Base-by-base conservation (phyloP, 1,284 basidiomycete species). In the Microbotryum intermedium region DNA sequence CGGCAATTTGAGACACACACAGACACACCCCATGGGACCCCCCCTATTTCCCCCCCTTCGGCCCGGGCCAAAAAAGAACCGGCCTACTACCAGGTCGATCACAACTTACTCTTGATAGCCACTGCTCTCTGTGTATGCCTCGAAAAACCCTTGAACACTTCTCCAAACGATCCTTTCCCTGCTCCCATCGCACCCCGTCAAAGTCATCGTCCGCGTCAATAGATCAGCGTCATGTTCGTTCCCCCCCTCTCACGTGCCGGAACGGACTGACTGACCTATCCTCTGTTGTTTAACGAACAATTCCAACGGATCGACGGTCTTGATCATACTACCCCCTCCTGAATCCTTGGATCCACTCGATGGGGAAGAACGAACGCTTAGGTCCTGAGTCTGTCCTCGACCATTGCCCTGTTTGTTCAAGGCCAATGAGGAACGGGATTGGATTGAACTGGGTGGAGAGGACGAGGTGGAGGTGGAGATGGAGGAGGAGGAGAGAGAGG, bases 121-220 rank as follows among this genome's bases (percentile, higher is more conserved):
- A 95, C 92, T 1, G 91, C 91, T 76, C 87, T 86, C 73, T 90
- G 86, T 30, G 90, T 93, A 59, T 89, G 83, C 74, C 90, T 90
- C 77, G 95, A 90, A 71, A 88, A 94, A 61, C 91, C 92, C 77
- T 94, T 93, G 79, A 88, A 95, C n/a, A 97, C 92, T 75, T 95
- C 91, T 71, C 92, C 92, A 72, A 97, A 97, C 20, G 90, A 93
- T 43, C 92, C 92, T 76, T 95, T 95, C 65, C 92, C 91, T 68
- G 42, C 46, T 57, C 23, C 60, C 28, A 42, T 50, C 18, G n/a
- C 28, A n/a, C n/a, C n/a, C n/a, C n/a, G n/a, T n/a, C n/a, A n/a
- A n/a, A n/a, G n/a, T n/a, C 23, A 42, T 58, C 47, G 43, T 51
- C 23, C 21, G 42, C 42, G 43, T 52, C 30, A n/a, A n/a, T 23